A percentile compares a stretch with the other conserved stretches of the same genome.
Conservation (phyloP, 345 rosid species). For the Nephelium lappaceum region DNA sequence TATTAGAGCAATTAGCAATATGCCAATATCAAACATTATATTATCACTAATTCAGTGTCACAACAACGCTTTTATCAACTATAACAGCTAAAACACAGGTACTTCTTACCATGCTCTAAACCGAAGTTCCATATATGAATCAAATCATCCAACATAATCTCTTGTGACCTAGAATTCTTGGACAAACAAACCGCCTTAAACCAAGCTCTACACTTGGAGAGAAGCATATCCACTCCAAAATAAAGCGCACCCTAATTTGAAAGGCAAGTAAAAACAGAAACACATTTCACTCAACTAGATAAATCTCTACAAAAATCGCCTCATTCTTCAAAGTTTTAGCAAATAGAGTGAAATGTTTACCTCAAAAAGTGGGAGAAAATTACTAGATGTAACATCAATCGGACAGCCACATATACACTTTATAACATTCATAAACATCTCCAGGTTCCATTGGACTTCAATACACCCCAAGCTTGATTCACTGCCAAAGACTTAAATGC, state of each 20-base stretch:
- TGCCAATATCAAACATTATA: constrained; percentile 18
- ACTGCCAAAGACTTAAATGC: constrained; percentile 43
- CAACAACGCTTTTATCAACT: constrained; percentile 12
- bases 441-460: constrained; percentile 55
- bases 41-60: background rate
- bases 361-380: constrained; percentile 61
- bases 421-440: constrained; percentile 50
- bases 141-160: constrained; percentile 56
- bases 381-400: constrained; percentile 47
- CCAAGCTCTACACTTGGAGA: constrained; percentile 52
- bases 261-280: background rate
- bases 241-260: constrained; percentile 58
- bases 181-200: constrained; percentile 37
- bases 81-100: constrained; percentile 12
- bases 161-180: constrained; percentile 26
- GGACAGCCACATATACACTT: constrained; percentile 50
- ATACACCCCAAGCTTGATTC: constrained; percentile 52
- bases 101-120: constrained; percentile 55
- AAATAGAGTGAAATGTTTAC: constrained; percentile 32
- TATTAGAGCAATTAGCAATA: constrained; percentile 29
- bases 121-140: constrained; percentile 68
- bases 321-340: constrained; percentile 4
- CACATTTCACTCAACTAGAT: background rate
- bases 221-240: constrained; percentile 67
- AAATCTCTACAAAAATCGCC: constrained; percentile 6